These are phyloP conservation scores for Phragmites australis DNA, from an alignment of 176 grass and related monocot species.

Conservation along the genomic window DNA sequence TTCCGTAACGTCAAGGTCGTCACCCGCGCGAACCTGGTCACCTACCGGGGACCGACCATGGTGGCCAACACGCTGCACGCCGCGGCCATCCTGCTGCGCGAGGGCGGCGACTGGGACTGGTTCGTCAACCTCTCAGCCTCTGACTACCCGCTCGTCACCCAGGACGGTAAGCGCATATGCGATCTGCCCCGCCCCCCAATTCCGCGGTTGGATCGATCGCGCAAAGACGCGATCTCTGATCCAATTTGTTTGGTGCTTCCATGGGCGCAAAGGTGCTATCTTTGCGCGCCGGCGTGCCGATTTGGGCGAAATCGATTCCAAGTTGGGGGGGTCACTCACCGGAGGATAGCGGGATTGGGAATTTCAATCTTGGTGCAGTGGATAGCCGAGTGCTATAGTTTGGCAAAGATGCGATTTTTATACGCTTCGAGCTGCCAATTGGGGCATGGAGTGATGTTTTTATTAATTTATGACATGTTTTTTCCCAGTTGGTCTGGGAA, in stretches of 20 bases:
- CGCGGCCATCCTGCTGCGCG: constrained; percentile 68
- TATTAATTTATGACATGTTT: constrained; percentile 44
- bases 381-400: not conserved
- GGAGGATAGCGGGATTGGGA: constrained; percentile 2
- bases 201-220: constrained; percentile 36
- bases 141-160: constrained; percentile 84
- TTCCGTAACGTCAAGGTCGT: constrained; percentile 76
- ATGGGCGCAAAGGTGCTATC: constrained; percentile 10
- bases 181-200: constrained; percentile 42
- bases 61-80: constrained; percentile 94
- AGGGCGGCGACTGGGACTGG: constrained; percentile 84
- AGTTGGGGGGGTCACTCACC: not conserved
- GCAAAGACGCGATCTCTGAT: not conserved
- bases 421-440: constrained; percentile 37
- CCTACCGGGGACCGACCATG: constrained; percentile 89
- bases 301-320: constrained; percentile 13
- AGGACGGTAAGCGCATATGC: constrained; percentile 77
- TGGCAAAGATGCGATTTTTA: constrained; percentile 37
- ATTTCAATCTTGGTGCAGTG: constrained; percentile 31
- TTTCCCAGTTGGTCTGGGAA: constrained; percentile 28
- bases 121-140: constrained; percentile 92
- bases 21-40: constrained; percentile 81
- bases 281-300: not conserved
- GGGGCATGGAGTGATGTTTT: constrained; percentile 17
- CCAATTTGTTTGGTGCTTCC: constrained; percentile 1